Evolutionary conservation across 163 green algal species (phyloP).

Genomic region (Coccomyxa subellipsoidea): DNA sequence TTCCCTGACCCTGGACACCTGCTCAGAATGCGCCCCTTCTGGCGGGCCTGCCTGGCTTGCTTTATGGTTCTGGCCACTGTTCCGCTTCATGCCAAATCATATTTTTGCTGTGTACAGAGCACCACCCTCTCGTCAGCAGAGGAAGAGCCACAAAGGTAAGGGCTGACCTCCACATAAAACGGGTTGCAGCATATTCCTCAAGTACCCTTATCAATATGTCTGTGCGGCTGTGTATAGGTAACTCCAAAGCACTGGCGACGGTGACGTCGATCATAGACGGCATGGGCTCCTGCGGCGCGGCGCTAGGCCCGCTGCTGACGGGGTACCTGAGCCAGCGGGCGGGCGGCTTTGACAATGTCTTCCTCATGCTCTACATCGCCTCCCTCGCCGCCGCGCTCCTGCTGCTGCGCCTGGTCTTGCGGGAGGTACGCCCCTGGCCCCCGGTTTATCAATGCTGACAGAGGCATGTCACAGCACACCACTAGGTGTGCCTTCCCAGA

Average conservation of each 20-base stretch:
- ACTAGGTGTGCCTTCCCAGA: not conserved
- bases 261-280: conserved; percentile 97
- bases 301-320: conserved; percentile 87
- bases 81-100: not conserved
- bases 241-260: conserved; percentile 86
- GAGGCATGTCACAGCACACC: not conserved
- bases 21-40: too few species aligned
- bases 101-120: not conserved
- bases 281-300: conserved; percentile 78
- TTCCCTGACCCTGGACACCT: too few species aligned
- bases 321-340: conserved; percentile 70
- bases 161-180: too few species aligned
- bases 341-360: conserved; percentile 85
- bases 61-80: not conserved
- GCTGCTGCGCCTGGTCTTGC: not conserved
- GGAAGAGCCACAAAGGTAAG: too few species aligned
- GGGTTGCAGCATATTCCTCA: too few species aligned
- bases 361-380: conserved; percentile 80
- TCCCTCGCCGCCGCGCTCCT: not conserved
- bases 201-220: too few species aligned
- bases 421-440: not conserved
- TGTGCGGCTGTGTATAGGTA: conserved; percentile 41
- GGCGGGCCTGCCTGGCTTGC: not conserved
- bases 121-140: not conserved
- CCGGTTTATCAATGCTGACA: not conserved